Percentiles rank a stretch among this genome's conserved stretches.
Evolutionary conservation across 2,329 filamentous ascomycete species (phyloP).

Genomic region (Ophiocordyceps unilateralis): DNA sequence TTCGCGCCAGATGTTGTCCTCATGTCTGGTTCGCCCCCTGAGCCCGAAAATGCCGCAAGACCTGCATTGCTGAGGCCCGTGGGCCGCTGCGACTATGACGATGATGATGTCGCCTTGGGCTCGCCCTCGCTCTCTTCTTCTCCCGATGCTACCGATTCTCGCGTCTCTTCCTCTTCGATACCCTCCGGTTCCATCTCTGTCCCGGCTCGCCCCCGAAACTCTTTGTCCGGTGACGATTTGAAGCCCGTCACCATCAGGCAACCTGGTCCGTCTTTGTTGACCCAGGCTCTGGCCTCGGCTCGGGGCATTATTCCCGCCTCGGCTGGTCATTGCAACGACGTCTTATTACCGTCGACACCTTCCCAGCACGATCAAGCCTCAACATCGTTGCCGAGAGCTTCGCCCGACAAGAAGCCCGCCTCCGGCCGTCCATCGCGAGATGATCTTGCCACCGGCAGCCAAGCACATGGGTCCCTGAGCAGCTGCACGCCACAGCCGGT

Average conservation of each 20-base stretch:
- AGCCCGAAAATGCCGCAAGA: slow-evolving; percentile 37
- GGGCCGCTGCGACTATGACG: slow-evolving; percentile 1
- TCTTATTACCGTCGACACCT: neutral
- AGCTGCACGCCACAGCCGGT: slow-evolving; percentile 10
- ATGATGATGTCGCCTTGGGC: neutral
- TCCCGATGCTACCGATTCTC: neutral
- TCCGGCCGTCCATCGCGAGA: slow-evolving; percentile 8
- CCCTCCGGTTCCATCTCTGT: neutral
- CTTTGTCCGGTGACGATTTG: slow-evolving; percentile 17
- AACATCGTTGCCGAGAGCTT: neutral
- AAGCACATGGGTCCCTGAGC: slow-evolving; percentile 17
- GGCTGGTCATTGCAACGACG: neutral
- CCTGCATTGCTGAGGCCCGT: slow-evolving; percentile 23
- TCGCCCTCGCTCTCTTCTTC: neutral
- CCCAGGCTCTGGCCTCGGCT: slow-evolving; percentile 40
- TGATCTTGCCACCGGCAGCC: slow-evolving; percentile 17
- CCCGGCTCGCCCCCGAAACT: slow-evolving; percentile 1
- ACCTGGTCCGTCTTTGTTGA: slow-evolving; percentile 36
- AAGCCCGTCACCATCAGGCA: slow-evolving; percentile 27
- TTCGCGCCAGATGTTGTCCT: slow-evolving; percentile 34
- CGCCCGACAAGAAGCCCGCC: slow-evolving; percentile 1
- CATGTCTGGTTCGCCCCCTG: slow-evolving; percentile 36
- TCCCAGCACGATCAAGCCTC: neutral
- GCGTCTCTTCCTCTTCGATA: neutral
- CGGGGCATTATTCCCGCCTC: slow-evolving; percentile 26